Evolutionary conservation across 768 basidiomycete species (phyloP).

Genomic region (Russula compacta): DNA sequence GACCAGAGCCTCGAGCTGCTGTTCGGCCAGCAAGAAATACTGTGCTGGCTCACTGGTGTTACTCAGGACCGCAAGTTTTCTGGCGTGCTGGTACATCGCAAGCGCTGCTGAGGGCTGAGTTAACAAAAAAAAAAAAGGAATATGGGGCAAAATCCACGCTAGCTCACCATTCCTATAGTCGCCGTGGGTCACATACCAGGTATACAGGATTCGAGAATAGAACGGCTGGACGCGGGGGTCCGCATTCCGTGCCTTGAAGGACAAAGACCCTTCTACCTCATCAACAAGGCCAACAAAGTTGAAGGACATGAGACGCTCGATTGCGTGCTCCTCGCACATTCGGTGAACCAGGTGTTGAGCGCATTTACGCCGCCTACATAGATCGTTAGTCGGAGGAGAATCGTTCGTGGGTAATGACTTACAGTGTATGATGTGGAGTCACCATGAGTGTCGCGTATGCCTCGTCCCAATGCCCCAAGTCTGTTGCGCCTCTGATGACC

Average conservation of each 20-base stretch:
- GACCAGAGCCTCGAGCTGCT: conserved; percentile 71
- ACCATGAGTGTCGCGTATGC: conserved; percentile 76
- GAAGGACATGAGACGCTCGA: conserved; percentile 67
- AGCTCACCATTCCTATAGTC: conserved; percentile 85
- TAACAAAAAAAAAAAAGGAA: background rate
- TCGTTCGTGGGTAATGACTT: conserved; percentile 29
- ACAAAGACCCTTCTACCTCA: conserved; percentile 80
- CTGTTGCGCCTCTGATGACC: conserved; percentile 66
- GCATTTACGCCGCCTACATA: conserved; percentile 67
- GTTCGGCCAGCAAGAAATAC: conserved; percentile 46
- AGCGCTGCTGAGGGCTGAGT: conserved; percentile 54
- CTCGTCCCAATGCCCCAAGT: conserved; percentile 71
- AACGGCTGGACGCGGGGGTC: conserved; percentile 79
- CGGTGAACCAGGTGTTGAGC: conserved; percentile 75
- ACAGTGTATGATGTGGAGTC: conserved; percentile 73
- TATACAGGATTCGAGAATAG: conserved; percentile 88
- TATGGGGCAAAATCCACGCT: background rate
- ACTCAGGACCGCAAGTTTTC: conserved; percentile 50
- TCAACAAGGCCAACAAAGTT: conserved; percentile 79
- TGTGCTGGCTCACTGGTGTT: conserved; percentile 27
- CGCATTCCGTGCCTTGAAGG: conserved; percentile 89
- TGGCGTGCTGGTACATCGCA: conserved; percentile 88
- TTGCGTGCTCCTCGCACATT: conserved; percentile 87
- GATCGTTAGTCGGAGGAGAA: background rate
- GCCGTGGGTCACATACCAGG: conserved; percentile 81